Conservation (phyloP, 1,139 yeast genomes). For the Taphrina communis region DNA sequence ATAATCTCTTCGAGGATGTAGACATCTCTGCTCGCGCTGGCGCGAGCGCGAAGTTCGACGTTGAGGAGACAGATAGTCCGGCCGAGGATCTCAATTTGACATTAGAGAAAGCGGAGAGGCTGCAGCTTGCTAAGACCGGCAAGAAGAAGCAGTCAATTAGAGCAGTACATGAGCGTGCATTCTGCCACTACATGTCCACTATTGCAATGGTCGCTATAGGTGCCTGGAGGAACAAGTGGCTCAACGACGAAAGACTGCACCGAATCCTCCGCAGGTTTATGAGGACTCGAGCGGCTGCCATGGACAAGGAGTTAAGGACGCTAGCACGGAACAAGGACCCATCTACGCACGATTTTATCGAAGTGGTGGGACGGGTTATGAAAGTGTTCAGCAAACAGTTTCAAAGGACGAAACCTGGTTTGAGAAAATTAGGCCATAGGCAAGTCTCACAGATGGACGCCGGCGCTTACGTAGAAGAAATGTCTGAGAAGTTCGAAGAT, state of each 20-base stretch:
- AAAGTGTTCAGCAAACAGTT: conserved; percentile 59
- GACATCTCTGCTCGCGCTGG: conserved; percentile 12
- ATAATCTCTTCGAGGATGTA: conserved; percentile 29
- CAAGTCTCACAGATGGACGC: conserved; percentile 22
- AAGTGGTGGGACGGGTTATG: conserved; percentile 42
- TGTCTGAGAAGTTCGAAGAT: conserved; percentile 47
- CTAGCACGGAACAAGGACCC: background rate
- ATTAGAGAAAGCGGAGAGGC: conserved; percentile 27
- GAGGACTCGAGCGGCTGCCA: background rate
- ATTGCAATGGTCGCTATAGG: conserved; percentile 70
- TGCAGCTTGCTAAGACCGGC: conserved; percentile 30
- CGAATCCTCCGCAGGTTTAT: conserved; percentile 38
- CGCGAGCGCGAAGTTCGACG: conserved; percentile 32
- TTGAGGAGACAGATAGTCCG: background rate
- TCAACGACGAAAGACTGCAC: conserved; percentile 60
- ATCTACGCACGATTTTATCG: conserved; percentile 30
- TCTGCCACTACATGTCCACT: conserved; percentile 65
- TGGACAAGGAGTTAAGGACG: conserved; percentile 15
- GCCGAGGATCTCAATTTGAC: conserved; percentile 26
- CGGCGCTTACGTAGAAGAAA: conserved; percentile 42
- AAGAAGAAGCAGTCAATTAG: conserved; percentile 53
- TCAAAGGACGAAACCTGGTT: conserved; percentile 46
- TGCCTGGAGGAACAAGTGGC: conserved; percentile 72
- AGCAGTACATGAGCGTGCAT: conserved; percentile 64
- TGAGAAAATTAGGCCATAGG: conserved; percentile 41